Base-by-base conservation (phyloP, 2,329 filamentous ascomycete species). In the Tolypocladium nubicola region DNA sequence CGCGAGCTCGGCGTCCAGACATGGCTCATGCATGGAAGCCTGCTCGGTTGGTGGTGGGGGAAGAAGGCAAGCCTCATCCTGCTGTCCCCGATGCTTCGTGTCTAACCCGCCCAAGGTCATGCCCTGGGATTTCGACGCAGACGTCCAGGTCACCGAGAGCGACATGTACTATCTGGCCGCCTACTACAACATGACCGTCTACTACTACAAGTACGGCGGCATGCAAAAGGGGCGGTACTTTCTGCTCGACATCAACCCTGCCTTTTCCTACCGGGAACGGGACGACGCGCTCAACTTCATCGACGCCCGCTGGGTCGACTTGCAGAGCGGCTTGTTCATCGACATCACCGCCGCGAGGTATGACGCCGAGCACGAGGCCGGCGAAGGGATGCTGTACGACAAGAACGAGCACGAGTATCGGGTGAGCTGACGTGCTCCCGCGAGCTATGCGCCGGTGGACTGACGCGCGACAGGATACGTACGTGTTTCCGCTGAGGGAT, bases 31-130 rank as follows among this genome's bases (percentile, higher is more conserved):
- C 89, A 93, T 67, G 87, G 88, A n/a, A 88, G 87, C n/a, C 74
- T 93, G 37, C 75, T 94, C 38, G 89, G 89, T 8, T 94, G 89
- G 89, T 93, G 88, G 88, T 93, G 89, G 89, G 90, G 89, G 64
- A 76, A 76, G 53, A 75, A 73, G 68, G 73, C 72, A 67, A 66
- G 63, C 30, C 37, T 43, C 52, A 14, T 50, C 16, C 53, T 38
- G 23, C 19, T 35, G 55, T 10, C 30, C 19, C 19, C 4, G 35
- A 10, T 16, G 16, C 2, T 49, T 30, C 7, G 41, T 56, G 59
- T 4, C 13, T 30, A 53, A 61, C 57, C 13, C 45, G 10, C 43
- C 52, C 63, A 35, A 86, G 79, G 79, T 88, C 61, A 80, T 91
- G 68, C 87, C 88, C 0, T 90, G 88, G 88, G 88, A 91, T 68